Base-by-base conservation (phyloP, 2,329 filamentous ascomycete genomes). In the Rhynchosporium secalis region DNA sequence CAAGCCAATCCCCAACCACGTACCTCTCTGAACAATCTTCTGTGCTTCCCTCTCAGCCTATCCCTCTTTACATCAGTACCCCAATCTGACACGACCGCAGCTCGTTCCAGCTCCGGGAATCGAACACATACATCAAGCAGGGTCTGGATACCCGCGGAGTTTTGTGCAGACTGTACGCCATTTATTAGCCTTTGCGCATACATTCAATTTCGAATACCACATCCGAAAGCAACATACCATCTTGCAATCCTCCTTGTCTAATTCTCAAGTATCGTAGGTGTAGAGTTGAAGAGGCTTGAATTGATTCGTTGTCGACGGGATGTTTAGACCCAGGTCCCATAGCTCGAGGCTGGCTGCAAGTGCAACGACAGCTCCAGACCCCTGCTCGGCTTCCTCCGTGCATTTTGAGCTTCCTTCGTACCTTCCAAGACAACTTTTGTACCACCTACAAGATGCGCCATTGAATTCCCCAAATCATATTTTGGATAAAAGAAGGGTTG, bases 1-100 rank as follows among this genome's bases (percentile, higher is more conserved):
- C 62, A 54, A 26, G 12, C 33, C 38, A 40, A 55, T 54, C 20
- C 13, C 9, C 51, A 51, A n/a, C 46, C 15, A 46, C 80, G 65
- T 77, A 96, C 94, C 91, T 85, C 95, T 92, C 78, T 98, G 94
- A 62, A 99, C 93, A 77, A 99, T 99, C 85, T 97, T 97, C 80
- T 96, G 94, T 65, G 95, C 95, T 78, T 98, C 94, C 79, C 92
- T 90, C 85, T 99, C 95, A 72, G 95, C 93, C 94, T 98, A 68
- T 59, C 46, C 66, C 52, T 15, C 13, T 74, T 81, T 69, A 81
- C 36, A 36, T 29, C 36, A 5, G 7, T 8, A 12, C 26, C 5
- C 20, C 33, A 10, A 20, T 28, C 52, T 29, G 12, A 8, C n/a
- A 46, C 4, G 7, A n/a, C 41, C 41, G 20, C 61, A 46, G 38